These are phyloP conservation scores for Phytophthora sojae DNA, from an alignment of 352 stramenopile species.

Conservation along the genomic window DNA sequence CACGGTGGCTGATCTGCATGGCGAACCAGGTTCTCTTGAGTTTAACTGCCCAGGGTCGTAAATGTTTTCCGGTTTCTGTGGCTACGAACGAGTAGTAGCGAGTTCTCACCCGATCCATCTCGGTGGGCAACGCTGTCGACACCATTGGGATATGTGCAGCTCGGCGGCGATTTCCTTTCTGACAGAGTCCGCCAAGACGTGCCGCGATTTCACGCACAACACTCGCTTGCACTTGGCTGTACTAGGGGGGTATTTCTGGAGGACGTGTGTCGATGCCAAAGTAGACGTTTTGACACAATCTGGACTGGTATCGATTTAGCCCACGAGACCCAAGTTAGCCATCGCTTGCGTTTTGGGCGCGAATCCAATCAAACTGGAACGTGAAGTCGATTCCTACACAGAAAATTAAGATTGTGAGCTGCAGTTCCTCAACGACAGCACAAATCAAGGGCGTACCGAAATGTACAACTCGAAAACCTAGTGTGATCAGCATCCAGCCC, in stretches of 20 bases:
- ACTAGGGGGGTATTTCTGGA: background rate
- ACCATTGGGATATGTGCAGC: background rate
- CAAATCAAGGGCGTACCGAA: slow-evolving; percentile 29
- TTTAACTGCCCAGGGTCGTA: slow-evolving; percentile 4
- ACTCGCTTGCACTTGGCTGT: background rate
- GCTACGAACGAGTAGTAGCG: slow-evolving; percentile 11
- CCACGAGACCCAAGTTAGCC: background rate
- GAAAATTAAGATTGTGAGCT: background rate
- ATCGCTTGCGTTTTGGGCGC: background rate
- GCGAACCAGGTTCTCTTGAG: slow-evolving; percentile 22
- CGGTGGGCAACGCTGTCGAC: background rate
- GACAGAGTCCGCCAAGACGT: background rate
- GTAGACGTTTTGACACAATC: background rate
- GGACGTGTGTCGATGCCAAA: background rate
- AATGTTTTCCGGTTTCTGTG: background rate
- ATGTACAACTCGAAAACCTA: slow-evolving; percentile 33
- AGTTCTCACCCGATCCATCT: background rate
- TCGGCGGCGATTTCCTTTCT: background rate
- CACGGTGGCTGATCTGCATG: slow-evolving; percentile 32
- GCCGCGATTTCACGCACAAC: background rate
- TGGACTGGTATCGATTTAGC: background rate
- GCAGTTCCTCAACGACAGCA: background rate
- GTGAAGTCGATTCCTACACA: slow-evolving; percentile 33
- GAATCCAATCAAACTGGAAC: slow-evolving; percentile 35
- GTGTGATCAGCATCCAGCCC: slow-evolving; percentile 39